A percentile compares a stretch with the other conserved stretches of the same genome.
phyloP scores from a whole-genome alignment of 345 rosid genomes.

The Carallia pectinifolia region DNA sequence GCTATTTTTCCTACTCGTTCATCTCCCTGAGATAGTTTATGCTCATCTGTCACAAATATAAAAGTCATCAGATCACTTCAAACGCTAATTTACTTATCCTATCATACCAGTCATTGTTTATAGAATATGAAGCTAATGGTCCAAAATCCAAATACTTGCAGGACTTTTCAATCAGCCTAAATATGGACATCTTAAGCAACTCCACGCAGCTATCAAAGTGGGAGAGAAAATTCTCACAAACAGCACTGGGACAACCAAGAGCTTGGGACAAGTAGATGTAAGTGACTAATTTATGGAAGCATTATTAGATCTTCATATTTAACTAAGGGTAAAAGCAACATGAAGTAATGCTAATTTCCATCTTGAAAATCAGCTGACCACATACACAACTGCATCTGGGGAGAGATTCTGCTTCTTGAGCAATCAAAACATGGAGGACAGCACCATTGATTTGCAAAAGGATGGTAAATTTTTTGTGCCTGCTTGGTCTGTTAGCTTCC shows the following conservation, averaged over 20 bases:
- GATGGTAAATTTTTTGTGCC: constrained; percentile 11
- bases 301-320: too few relatives aligned
- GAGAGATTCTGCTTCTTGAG: constrained; percentile 11
- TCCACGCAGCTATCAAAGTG: constrained; percentile 9
- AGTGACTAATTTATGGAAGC: background rate
- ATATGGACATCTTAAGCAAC: constrained; percentile 15
- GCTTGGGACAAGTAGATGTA: background rate
- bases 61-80: too few relatives aligned
- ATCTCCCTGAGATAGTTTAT: too few relatives aligned
- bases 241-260: background rate
- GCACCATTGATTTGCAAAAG: background rate
- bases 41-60: too few relatives aligned
- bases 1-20: background rate
- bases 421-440: constrained; percentile 4
- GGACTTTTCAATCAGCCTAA: constrained; percentile 19
- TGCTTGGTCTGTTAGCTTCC: constrained; percentile 21
- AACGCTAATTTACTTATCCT: too few relatives aligned
- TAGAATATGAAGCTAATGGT: background rate
- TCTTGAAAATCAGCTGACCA: background rate
- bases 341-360: too few relatives aligned
- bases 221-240: constrained; percentile 13
- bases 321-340: too few relatives aligned
- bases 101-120: background rate
- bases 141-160: background rate
- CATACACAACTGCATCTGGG: background rate